Evolutionary conservation across 148 eudicot species (phyloP), one percentile per base, ranked within the genome.

Genomic region (Nepenthes gracilis): DNA sequence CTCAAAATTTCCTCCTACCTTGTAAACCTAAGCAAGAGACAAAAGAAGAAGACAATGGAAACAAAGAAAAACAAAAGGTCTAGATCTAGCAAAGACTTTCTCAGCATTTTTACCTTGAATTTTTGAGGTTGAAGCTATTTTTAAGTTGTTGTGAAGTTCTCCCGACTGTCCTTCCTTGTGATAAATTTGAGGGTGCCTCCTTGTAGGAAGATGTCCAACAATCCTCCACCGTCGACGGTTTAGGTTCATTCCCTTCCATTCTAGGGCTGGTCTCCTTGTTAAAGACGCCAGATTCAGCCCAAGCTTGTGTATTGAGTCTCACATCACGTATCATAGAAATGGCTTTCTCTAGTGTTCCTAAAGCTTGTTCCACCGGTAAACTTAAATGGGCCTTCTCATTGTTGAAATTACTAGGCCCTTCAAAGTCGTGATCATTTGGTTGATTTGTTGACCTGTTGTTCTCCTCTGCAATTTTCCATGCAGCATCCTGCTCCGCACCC

Each of bases 281-380:
- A 14, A 32, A 59, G 5, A 63, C 47, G 34, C 51, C 60, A 12
- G 63, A 54, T n/a, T 61, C 38, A 66, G 43, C 70, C 60, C 64
- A 60, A 49, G 53, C 15, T 49, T 11, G 10, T 0, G 3, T 12
- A n/a, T 49, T 49, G 6, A 49, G 66, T 33, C 71, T 36, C 2
- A 11, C 53, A 65, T 83, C 88, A 55, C 85, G 75, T 37, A 87
- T 68, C 45, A 64, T 40, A 32, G 72, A 64, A 65, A 87, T 83
- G 62, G 66, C 66, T 77, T 75, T 77, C 55, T 91, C 86, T 64
- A 91, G 72, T 55, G 87, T 80, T 58, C 76, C 83, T 51, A 91
- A 59, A 61, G 97, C 97, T 72, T 69, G 72, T 66, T 85, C 76
- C 61, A 85, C 97, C 69, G 81, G 75, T 40, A 92, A 83, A 47